These are phyloP conservation scores for Abelmoschus esculentus DNA, from an alignment of 345 rosid genomes.

Conservation along the genomic window DNA sequence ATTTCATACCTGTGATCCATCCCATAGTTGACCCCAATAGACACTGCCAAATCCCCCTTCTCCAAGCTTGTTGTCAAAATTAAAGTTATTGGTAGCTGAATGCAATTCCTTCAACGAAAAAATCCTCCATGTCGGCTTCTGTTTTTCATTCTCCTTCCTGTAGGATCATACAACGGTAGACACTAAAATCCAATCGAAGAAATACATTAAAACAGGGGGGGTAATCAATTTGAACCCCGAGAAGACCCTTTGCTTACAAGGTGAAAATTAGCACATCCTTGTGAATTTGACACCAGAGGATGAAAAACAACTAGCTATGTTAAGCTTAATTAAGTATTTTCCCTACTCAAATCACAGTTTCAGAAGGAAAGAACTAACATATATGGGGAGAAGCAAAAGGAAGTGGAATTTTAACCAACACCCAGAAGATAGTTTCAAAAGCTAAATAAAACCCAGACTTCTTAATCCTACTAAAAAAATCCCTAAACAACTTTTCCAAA, in stretches of 20 bases:
- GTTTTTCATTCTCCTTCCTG: slow-evolving; percentile 56
- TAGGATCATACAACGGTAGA: slow-evolving; percentile 2
- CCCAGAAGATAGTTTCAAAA: slow-evolving; percentile 4
- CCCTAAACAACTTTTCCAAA: neutral
- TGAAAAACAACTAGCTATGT: neutral
- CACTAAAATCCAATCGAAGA: slow-evolving; percentile 4
- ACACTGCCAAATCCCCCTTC: slow-evolving; percentile 98
- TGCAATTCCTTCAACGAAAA: slow-evolving; percentile 86
- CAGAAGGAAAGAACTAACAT: neutral
- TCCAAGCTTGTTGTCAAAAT: slow-evolving; percentile 94
- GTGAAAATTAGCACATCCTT: neutral
- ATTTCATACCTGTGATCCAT: slow-evolving; percentile 27
- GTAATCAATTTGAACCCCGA: neutral
- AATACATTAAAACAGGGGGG: neutral
- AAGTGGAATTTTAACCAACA: neutral
- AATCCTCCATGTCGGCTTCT: slow-evolving; percentile 64
- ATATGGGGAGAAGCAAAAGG: neutral
- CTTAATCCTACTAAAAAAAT: neutral
- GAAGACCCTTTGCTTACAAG: neutral
- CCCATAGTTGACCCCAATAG: slow-evolving; percentile 95
- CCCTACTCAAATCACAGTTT: neutral
- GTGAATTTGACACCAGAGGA: neutral
- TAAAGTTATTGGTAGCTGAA: slow-evolving; percentile 91
- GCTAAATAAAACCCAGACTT: slow-evolving; percentile 2
- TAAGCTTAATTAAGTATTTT: neutral